phyloP scores from a whole-genome alignment of 176 grass and related monocot genomes.

The Puccinellia tenuiflora region DNA sequence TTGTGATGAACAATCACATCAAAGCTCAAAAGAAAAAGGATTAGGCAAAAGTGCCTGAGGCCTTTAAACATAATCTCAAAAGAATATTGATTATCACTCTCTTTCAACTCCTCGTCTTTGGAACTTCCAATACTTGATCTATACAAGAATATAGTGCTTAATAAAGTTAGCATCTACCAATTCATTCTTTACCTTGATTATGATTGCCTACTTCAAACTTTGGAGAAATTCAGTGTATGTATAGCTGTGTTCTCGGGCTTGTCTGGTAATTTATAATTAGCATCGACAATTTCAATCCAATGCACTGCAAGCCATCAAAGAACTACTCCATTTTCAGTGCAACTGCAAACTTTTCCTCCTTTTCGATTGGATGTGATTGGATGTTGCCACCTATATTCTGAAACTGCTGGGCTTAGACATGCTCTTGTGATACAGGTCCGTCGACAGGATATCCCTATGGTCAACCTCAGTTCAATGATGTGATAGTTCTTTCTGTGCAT shows the following conservation, averaged over 20 bases:
- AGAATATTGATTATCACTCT: neutral
- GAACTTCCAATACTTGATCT: neutral
- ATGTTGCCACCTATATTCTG: neutral
- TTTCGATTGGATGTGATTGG: slow-evolving; percentile 2
- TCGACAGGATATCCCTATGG: neutral
- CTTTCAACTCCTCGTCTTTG: neutral
- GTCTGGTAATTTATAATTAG: neutral
- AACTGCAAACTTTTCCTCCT: neutral
- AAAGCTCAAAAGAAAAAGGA: neutral
- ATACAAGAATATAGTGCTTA: neutral
- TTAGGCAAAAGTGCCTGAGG: neutral
- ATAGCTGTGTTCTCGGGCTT: neutral
- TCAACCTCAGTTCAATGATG: slow-evolving; percentile 21
- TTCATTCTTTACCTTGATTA: neutral
- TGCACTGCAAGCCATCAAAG: neutral
- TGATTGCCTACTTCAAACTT: neutral
- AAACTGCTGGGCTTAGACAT: slow-evolving; percentile 17
- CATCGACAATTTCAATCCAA: neutral
- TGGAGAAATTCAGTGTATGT: neutral
- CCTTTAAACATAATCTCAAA: neutral
- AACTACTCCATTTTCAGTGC: neutral
- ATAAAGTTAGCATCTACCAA: neutral
- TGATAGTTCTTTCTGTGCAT: neutral
- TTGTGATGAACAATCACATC: neutral
- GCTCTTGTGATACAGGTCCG: neutral